Base-by-base conservation (phyloP, 2,329 filamentous ascomycete genomes). In the Paraphaeosphaeria minitans region DNA sequence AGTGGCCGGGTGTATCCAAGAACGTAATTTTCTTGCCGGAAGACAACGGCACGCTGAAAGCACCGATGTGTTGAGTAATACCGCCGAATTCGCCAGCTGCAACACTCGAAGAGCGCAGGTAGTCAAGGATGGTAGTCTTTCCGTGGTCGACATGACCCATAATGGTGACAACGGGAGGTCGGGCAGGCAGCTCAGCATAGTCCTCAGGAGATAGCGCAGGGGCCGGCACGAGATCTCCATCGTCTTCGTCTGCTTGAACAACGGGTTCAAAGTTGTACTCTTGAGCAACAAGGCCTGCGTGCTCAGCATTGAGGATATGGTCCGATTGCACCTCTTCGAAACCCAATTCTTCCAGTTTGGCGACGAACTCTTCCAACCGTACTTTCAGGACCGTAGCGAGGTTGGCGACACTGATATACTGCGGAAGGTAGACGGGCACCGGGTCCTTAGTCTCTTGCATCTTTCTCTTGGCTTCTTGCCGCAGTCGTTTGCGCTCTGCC, bases 131-230 rank as follows among this genome's bases (percentile, higher is more conserved):
- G 0, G 96, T 99, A 0, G 95, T 99, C 81, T 99, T 99, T 55
- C 95, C 95, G 75, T 99, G 95, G 74, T 99, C 96, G 68, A 99
- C 95, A 65, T 99, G 95, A 2, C 95, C 95, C 96, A 99, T 99
- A 71, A 99, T 99, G 0, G 96, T 98, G 41, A 99, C 93, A 37
- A 99, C 92, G 0, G 95, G 96, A 8, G 95, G 94, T 16, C 96
- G 87, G 35, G 81, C 77, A 1, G 93, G 92, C 8, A 97, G 78
- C 14, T 77, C 67, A 0, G 89, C 50, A 81, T 84, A 74, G 94
- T 91, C 68, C 88, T 87, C 9, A 54, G 70, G 59, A 55, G 71
- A 58, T 87, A 85, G 46, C 24, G 66, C 58, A 10, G 66, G 63
- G 27, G 83, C 80, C 1, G 92, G 89, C 12, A 88, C 85, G 24